A percentile compares a stretch with the other conserved stretches of the same genome.
Conservation (phyloP, 495 filamentous ascomycete species). For the Neurospora sp. region DNA sequence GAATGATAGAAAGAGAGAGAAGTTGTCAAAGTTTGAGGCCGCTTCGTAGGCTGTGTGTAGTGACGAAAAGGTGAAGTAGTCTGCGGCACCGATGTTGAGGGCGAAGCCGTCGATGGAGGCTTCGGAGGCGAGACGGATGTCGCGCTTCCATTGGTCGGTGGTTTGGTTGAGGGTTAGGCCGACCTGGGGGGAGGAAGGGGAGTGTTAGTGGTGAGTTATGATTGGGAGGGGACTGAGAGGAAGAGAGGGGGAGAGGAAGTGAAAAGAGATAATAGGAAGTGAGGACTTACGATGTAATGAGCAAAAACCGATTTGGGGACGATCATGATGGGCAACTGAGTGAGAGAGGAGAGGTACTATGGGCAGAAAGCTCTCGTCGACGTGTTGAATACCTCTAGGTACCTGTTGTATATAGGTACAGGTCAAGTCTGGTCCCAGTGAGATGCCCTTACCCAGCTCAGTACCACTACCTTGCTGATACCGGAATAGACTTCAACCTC, state of each 20-base stretch:
- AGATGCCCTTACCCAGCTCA: background rate
- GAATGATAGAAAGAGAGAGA: slow-evolving; percentile 3
- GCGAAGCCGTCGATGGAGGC: slow-evolving; percentile 59
- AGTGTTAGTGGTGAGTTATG: background rate
- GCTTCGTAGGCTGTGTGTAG: slow-evolving; percentile 39
- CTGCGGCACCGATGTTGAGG: slow-evolving; percentile 46
- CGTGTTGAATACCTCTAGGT: background rate
- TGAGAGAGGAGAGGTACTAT: background rate
- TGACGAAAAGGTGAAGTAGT: slow-evolving; percentile 34
- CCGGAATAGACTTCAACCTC: background rate
- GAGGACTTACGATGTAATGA: slow-evolving; percentile 26
- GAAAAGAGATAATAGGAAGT: background rate
- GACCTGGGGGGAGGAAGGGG: slow-evolving; percentile 4
- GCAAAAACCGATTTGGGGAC: slow-evolving; percentile 25
- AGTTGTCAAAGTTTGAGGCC: background rate
- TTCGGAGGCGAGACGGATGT: slow-evolving; percentile 46
- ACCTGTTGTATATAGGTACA: background rate
- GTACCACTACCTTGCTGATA: background rate
- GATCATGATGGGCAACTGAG: background rate
- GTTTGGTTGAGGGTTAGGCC: slow-evolving; percentile 32
- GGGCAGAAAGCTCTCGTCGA: background rate
- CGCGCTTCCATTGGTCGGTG: slow-evolving; percentile 40
- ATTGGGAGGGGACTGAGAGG: background rate
- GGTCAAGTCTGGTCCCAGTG: background rate
- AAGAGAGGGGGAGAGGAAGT: background rate